Evolutionary conservation across 345 rosid genomes (phyloP), one percentile per base, ranked within the genome.

Genomic region (Hibiscus syriacus): DNA sequence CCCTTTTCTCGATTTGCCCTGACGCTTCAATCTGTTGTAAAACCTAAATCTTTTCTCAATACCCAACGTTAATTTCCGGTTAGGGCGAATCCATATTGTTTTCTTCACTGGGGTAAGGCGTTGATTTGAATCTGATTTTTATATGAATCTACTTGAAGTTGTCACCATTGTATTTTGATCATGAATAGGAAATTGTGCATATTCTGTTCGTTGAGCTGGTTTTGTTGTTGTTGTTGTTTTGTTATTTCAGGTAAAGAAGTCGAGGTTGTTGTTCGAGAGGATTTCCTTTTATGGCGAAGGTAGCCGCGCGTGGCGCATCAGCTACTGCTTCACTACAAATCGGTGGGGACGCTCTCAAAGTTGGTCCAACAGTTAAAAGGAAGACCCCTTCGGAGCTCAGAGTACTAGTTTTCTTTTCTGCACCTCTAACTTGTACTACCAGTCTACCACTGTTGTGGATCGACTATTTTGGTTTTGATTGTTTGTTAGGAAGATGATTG

Each of bases 381-480:
- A 88, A 88, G 86, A 92, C 97, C 11, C 97, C 98, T 1, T 79
- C 88, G 12, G 96, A 92, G 71, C 86, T 92, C 11, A 82, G 98
- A 74, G 98, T 87, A 84, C 61, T 77, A 70, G 66, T 64, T 38
- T 59, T 3, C 26, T 52, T 20, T 52, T 52, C 26, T 52, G 27
- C 32, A 1, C 46, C 52, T 62, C 52, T 39, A 67, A 26, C 6
- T 68, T 17, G 22, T 63, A 45, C 25, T 49, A 32, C n/a, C n/a
- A n/a, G n/a, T n/a, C n/a, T n/a, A n/a, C 20, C 66, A 62, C 26
- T 13, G n/a, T 4, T 17, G 39, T 45, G 57, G 62, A 30, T 69
- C 54, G 27, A 10, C 56, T 9, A 2, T 62, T 34, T 43, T 25
- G 59, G 56, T 38, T 71, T 25, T 0, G 3, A 20, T 36, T 59